Percentiles rank a stretch among this genome's conserved stretches.
phyloP scores from a whole-genome alignment of 75 land plant genomes.

The Picea glauca region DNA sequence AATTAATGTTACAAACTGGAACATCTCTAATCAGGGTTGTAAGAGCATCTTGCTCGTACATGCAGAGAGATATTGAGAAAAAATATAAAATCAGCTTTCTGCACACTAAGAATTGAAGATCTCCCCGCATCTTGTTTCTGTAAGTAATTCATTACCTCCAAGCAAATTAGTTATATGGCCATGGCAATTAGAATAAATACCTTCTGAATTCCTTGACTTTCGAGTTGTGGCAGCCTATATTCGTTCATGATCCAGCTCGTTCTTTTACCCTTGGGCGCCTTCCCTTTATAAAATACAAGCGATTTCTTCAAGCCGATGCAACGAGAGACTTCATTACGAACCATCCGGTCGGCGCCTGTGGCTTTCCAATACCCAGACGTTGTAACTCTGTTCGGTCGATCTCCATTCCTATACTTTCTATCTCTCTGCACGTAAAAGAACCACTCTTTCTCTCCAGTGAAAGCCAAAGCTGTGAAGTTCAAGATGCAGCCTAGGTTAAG shows the following conservation, averaged over 20 bases:
- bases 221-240: slow-evolving; percentile 60
- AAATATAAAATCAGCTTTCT: too few species aligned
- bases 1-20: too few species aligned
- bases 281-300: slow-evolving; percentile 73
- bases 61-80: too few species aligned
- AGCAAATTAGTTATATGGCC: background rate
- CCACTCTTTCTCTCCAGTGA: slow-evolving; percentile 78
- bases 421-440: slow-evolving; percentile 75
- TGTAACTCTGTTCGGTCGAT: slow-evolving; percentile 70
- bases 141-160: background rate
- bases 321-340: slow-evolving; percentile 30
- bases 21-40: too few species aligned
- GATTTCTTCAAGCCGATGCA: slow-evolving; percentile 73
- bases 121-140: too few species aligned
- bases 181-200: slow-evolving; percentile 4
- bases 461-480: slow-evolving; percentile 31
- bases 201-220: slow-evolving; percentile 20
- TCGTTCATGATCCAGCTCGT: slow-evolving; percentile 85
- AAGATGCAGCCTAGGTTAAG: background rate
- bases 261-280: slow-evolving; percentile 63
- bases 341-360: slow-evolving; percentile 68
- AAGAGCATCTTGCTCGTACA: too few species aligned
- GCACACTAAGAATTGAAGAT: too few species aligned
- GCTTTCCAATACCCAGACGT: slow-evolving; percentile 82
- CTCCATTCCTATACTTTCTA: slow-evolving; percentile 65